phyloP scores from a whole-genome alignment of 2,329 filamentous ascomycete species.

The Xylariaceae sp. region DNA sequence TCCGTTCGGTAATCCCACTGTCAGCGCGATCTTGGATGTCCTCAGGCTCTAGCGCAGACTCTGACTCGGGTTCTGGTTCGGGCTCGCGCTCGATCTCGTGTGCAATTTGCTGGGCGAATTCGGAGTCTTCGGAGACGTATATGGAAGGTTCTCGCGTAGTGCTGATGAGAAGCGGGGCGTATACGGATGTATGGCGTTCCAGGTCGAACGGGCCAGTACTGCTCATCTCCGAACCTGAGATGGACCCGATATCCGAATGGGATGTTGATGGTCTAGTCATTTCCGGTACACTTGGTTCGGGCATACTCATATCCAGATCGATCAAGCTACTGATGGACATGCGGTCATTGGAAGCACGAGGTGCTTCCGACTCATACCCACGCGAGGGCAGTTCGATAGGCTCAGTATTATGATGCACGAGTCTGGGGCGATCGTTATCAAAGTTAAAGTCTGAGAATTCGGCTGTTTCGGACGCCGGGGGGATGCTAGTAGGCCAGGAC shows the following conservation, averaged over 20 bases:
- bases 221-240: slow-evolving; percentile 51
- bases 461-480: slow-evolving; percentile 48
- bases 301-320: slow-evolving; percentile 50
- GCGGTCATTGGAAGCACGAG: slow-evolving; percentile 35
- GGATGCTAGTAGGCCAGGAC: slow-evolving; percentile 52
- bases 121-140: slow-evolving; percentile 55
- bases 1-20: slow-evolving; percentile 3
- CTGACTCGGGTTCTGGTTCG: background rate
- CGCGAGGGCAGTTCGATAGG: slow-evolving; percentile 39
- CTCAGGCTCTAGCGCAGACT: slow-evolving; percentile 9
- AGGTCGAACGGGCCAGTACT: slow-evolving; percentile 56
- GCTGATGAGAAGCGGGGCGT: slow-evolving; percentile 34
- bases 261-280: slow-evolving; percentile 50
- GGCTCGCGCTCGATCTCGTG: slow-evolving; percentile 5
- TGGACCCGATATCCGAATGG: slow-evolving; percentile 52
- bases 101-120: slow-evolving; percentile 35
- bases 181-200: slow-evolving; percentile 56
- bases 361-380: slow-evolving; percentile 38
- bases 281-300: slow-evolving; percentile 45
- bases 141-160: slow-evolving; percentile 51
- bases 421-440: slow-evolving; percentile 38
- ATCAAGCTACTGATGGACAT: slow-evolving; percentile 44
- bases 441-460: slow-evolving; percentile 49
- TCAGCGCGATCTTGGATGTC: slow-evolving; percentile 1
- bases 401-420: slow-evolving; percentile 49